A percentile compares a stretch with the other conserved stretches of the same genome.
These are phyloP conservation scores for Mucor racemosus DNA, from an alignment of 371 early-diverging fungal genomes.

Conservation along the genomic window DNA sequence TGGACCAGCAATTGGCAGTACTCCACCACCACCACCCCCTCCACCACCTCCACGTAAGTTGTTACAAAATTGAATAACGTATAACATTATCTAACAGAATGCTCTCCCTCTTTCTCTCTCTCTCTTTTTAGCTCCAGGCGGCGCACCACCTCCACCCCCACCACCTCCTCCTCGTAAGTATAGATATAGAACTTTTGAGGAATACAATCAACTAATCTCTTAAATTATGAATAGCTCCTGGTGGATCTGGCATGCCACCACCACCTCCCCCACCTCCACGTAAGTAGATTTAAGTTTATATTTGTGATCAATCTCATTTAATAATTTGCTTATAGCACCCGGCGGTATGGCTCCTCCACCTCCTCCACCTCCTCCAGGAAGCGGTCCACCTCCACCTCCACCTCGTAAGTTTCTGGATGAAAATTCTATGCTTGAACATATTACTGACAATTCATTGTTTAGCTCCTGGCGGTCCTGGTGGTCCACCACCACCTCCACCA, in stretches of 20 bases:
- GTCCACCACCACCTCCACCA: slow-evolving; percentile 35
- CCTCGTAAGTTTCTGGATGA: slow-evolving; percentile 24
- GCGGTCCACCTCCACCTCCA: slow-evolving; percentile 23
- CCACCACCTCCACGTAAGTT: slow-evolving; percentile 28
- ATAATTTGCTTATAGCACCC: slow-evolving; percentile 9
- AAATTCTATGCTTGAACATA: not conserved
- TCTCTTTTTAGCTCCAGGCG: not conserved
- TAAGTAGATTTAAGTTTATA: not conserved
- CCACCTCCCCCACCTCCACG: slow-evolving; percentile 8
- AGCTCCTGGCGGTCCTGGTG: slow-evolving; percentile 22
- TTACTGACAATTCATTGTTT: not conserved
- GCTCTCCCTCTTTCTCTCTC: too few species aligned
- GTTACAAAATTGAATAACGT: not conserved
- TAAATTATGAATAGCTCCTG: slow-evolving; percentile 13
- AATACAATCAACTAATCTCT: not conserved
- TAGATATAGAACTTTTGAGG: not conserved
- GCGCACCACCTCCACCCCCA: slow-evolving; percentile 30
- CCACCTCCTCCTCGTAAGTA: slow-evolving; percentile 22
- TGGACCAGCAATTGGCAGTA: not conserved
- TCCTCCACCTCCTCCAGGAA: slow-evolving; percentile 28
- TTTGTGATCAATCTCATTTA: not conserved
- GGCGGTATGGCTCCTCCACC: slow-evolving; percentile 26
- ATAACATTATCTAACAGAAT: not conserved
- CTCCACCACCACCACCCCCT: slow-evolving; percentile 28
- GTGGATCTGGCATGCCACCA: not conserved